phyloP scores from a whole-genome alignment of 768 basidiomycete species.

The Boletus rufocinnamomeus region DNA sequence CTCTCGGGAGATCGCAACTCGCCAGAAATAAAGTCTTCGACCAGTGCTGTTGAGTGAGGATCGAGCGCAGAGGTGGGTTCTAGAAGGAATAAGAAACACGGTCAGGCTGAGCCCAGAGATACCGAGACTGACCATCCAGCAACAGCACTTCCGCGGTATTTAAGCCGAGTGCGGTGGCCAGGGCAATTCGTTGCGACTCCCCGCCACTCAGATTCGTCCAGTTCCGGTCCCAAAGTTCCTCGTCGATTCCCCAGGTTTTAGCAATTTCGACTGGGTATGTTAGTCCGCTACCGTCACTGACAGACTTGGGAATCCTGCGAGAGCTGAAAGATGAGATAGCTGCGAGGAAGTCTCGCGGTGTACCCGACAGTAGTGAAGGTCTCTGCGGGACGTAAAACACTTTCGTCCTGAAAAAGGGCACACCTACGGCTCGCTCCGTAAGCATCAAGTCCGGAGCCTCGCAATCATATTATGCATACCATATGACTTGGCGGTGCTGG shows the following conservation, averaged over 20 bases:
- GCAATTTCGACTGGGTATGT: conserved; percentile 55
- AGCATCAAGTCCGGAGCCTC: neutral
- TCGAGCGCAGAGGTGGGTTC: conserved; percentile 93
- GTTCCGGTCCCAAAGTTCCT: conserved; percentile 71
- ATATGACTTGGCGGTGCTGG: conserved; percentile 51
- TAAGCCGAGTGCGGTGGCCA: conserved; percentile 74
- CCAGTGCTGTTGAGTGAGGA: conserved; percentile 57
- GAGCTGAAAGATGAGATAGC: conserved; percentile 54
- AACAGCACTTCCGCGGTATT: conserved; percentile 78
- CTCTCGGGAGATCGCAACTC: conserved; percentile 51
- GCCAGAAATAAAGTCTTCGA: conserved; percentile 62
- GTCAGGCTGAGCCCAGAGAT: neutral
- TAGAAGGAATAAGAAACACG: conserved; percentile 32
- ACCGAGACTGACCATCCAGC: conserved; percentile 62
- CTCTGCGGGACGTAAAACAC: conserved; percentile 89
- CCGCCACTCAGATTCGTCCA: conserved; percentile 87
- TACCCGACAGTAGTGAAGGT: conserved; percentile 81
- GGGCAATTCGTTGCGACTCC: conserved; percentile 79
- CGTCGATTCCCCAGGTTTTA: conserved; percentile 64
- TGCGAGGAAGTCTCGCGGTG: conserved; percentile 71
- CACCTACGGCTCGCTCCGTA: conserved; percentile 45
- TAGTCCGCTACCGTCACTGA: conserved; percentile 26
- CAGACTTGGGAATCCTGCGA: conserved; percentile 36
- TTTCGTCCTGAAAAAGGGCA: conserved; percentile 75
- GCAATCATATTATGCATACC: conserved; percentile 37